phyloP scores from a whole-genome alignment of 441 rosid genomes.

The Gossypium davidsonii region DNA sequence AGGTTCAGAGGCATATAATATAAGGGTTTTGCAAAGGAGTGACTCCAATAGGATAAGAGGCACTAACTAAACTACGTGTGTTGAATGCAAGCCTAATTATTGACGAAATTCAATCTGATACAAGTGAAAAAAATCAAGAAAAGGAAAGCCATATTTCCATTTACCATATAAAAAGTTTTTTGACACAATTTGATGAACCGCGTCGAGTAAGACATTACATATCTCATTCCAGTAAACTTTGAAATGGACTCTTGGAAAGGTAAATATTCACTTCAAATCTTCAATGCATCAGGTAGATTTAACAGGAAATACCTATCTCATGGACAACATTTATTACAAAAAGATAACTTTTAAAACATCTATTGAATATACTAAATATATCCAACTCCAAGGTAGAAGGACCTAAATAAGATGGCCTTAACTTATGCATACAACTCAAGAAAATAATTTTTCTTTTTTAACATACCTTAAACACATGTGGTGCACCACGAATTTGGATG shows the following conservation, averaged over 20 bases:
- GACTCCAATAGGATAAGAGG: neutral
- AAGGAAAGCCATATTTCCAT: neutral
- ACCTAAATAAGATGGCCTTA: neutral
- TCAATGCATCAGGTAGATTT: neutral
- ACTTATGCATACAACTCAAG: slow-evolving; percentile 8
- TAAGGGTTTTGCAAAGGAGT: neutral
- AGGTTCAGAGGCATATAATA: slow-evolving; percentile 1
- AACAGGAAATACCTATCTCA: neutral
- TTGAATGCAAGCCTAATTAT: neutral
- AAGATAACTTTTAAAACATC: neutral
- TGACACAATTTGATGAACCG: neutral
- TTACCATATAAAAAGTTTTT: neutral
- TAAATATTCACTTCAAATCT: neutral
- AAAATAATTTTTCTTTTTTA: slow-evolving; percentile 9
- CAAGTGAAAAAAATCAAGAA: neutral
- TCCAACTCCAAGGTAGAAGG: neutral
- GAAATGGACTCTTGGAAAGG: neutral
- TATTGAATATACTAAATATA: neutral
- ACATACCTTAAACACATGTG: slow-evolving; percentile 80
- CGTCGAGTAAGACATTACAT: neutral
- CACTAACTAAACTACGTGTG: neutral
- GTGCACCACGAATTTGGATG: slow-evolving; percentile 87
- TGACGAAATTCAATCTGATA: neutral
- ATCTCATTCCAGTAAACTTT: neutral
- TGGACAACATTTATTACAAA: neutral